Conservation (phyloP, 768 basidiomycete species). For the Rhodotorula graminis region DNA sequence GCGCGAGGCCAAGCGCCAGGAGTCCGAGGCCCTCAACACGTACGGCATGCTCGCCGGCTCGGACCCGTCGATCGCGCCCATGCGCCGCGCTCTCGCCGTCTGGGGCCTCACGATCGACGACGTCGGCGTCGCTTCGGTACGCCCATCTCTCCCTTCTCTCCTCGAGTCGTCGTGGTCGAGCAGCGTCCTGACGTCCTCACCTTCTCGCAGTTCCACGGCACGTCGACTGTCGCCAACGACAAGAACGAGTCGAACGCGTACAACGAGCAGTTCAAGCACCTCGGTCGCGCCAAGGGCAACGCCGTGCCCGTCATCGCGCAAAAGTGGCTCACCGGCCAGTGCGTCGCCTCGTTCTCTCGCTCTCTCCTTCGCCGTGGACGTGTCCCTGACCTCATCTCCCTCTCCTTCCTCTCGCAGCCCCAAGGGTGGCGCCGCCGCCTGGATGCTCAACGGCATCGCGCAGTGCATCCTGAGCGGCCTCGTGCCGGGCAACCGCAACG, state of each 20-base stretch:
- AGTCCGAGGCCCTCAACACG: slow-evolving; percentile 83
- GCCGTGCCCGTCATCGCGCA: slow-evolving; percentile 97
- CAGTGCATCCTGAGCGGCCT: slow-evolving; percentile 80
- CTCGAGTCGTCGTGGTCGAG: not conserved
- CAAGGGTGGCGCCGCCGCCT: slow-evolving; percentile 88
- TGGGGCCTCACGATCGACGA: slow-evolving; percentile 94
- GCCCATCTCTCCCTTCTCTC: not conserved
- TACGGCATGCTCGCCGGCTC: slow-evolving; percentile 91
- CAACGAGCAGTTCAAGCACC: slow-evolving; percentile 86
- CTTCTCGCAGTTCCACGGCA: slow-evolving; percentile 49
- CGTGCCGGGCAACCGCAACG: slow-evolving; percentile 90
- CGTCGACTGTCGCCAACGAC: slow-evolving; percentile 63
- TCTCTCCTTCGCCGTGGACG: not conserved
- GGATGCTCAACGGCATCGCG: slow-evolving; percentile 71
- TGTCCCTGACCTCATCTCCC: not conserved
- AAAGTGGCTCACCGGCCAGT: slow-evolving; percentile 79
- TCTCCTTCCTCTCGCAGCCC: slow-evolving; percentile 48
- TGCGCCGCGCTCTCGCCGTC: slow-evolving; percentile 91
- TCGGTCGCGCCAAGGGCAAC: slow-evolving; percentile 86
- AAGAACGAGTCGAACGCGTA: slow-evolving; percentile 96
- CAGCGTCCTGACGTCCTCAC: slow-evolving; percentile 3
- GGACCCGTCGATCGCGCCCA: slow-evolving; percentile 71
- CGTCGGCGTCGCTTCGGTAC: slow-evolving; percentile 54
- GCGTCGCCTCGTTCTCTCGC: not conserved
- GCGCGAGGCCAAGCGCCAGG: slow-evolving; percentile 81